A percentile compares a stretch with the other conserved stretches of the same genome.
Evolutionary conservation across 768 basidiomycete genomes (phyloP).

Genomic region (Tylopilus plumbeoviolaceoides): DNA sequence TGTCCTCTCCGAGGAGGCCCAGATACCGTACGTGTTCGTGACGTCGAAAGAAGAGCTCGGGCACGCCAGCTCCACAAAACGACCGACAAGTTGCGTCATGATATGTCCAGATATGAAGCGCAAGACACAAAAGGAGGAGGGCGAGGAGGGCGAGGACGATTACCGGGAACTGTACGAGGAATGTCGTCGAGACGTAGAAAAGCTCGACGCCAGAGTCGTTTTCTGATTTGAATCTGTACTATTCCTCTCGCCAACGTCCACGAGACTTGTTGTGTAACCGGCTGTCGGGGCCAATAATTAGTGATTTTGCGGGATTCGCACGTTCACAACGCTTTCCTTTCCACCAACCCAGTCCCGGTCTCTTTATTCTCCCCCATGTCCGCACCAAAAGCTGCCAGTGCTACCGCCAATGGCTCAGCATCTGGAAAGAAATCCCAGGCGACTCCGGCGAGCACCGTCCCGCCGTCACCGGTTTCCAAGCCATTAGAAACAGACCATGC

Average conservation of each 20-base stretch:
- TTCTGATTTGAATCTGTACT: constrained; percentile 39
- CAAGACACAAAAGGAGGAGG: constrained; percentile 57
- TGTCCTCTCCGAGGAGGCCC: constrained; percentile 88
- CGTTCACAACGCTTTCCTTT: constrained; percentile 17
- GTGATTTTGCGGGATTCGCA: constrained; percentile 13
- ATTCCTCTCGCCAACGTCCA: neutral
- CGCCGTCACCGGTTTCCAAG: constrained; percentile 26
- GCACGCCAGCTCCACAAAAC: constrained; percentile 92
- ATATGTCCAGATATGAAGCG: constrained; percentile 80
- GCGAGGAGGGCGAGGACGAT: constrained; percentile 73
- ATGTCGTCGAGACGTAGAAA: constrained; percentile 79
- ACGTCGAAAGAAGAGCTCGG: constrained; percentile 94
- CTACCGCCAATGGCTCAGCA: constrained; percentile 45
- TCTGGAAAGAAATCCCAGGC: constrained; percentile 21
- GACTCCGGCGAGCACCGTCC: constrained; percentile 27
- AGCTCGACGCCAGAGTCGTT: constrained; percentile 66
- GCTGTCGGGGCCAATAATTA: neutral
- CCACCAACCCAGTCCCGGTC: constrained; percentile 24
- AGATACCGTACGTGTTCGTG: constrained; percentile 87
- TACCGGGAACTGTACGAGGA: constrained; percentile 86
- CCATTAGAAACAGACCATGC: constrained; percentile 16
- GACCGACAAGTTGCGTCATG: constrained; percentile 98
- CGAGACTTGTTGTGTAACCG: neutral
- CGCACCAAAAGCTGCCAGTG: constrained; percentile 53
- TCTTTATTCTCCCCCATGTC: constrained; percentile 17